phyloP scores from a whole-genome alignment of 2,329 filamentous ascomycete species.

The Aureobasidium pullulans region DNA sequence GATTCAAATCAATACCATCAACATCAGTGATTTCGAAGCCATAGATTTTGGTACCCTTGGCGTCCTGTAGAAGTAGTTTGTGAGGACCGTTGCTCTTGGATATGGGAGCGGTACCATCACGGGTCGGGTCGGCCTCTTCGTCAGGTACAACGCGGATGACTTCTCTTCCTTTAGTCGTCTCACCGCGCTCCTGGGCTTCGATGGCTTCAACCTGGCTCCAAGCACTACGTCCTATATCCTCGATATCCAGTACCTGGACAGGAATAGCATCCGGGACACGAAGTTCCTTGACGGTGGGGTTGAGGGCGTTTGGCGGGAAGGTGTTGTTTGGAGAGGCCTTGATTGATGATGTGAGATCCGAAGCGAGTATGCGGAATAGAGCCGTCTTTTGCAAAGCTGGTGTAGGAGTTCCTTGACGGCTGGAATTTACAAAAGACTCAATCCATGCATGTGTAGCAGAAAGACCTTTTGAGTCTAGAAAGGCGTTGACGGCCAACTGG shows the following conservation, averaged over 20 bases:
- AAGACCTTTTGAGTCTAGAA: conserved; percentile 51
- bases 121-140: conserved; percentile 32
- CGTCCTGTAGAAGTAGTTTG: conserved; percentile 77
- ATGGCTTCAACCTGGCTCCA: conserved; percentile 86
- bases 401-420: conserved; percentile 51
- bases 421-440: conserved; percentile 51
- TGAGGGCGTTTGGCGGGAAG: conserved; percentile 53
- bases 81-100: conserved; percentile 52
- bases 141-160: conserved; percentile 65
- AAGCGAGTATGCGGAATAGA: conserved; percentile 68
- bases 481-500: not conserved
- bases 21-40: conserved; percentile 66
- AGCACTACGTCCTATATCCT: conserved; percentile 70
- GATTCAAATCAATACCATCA: conserved; percentile 54
- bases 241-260: conserved; percentile 78
- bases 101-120: conserved; percentile 24
- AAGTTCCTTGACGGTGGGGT: conserved; percentile 48
- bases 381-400: conserved; percentile 71
- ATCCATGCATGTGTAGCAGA: conserved; percentile 57
- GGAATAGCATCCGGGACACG: conserved; percentile 55
- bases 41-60: conserved; percentile 58
- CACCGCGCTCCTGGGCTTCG: conserved; percentile 64
- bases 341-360: conserved; percentile 63
- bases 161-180: conserved; percentile 68
- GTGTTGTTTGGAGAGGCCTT: conserved; percentile 33